phyloP scores from a whole-genome alignment of 306 rosid species.

The Castanea mollissima region DNA sequence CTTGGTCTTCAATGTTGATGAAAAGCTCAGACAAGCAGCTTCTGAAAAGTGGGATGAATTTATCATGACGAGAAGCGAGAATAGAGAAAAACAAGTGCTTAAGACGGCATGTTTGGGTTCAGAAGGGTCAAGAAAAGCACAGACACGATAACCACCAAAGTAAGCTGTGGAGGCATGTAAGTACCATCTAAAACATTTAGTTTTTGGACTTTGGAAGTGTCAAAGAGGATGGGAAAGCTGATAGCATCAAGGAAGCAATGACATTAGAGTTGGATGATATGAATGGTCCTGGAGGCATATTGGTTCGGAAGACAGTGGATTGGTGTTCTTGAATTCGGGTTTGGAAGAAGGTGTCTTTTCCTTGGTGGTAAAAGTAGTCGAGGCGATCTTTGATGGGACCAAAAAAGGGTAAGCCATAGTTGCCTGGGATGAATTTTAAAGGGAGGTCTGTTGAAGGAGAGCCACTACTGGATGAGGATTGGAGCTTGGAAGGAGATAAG shows the following conservation, averaged over 20 bases:
- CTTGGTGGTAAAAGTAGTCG: constrained; percentile 68
- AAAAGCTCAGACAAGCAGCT: constrained; percentile 28
- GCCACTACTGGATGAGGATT: too few species aligned
- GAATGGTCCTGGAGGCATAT: constrained; percentile 83
- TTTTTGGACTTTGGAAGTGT: constrained; percentile 54
- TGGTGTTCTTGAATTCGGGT: constrained; percentile 30
- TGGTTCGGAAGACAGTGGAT: constrained; percentile 69
- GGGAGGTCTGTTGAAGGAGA: constrained; percentile 27
- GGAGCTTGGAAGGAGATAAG: neutral
- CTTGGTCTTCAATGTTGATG: constrained; percentile 26
- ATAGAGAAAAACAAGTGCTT: constrained; percentile 40
- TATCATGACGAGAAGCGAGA: constrained; percentile 29
- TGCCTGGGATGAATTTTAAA: constrained; percentile 57
- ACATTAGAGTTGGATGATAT: constrained; percentile 51
- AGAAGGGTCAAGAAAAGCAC: constrained; percentile 58
- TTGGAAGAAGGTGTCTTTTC: constrained; percentile 53
- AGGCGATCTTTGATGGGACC: constrained; percentile 56
- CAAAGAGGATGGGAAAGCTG: constrained; percentile 61
- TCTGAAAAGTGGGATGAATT: constrained; percentile 50
- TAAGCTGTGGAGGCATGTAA: constrained; percentile 70
- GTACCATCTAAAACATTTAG: constrained; percentile 68
- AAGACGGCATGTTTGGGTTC: constrained; percentile 52
- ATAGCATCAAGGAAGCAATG: constrained; percentile 55
- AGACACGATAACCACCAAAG: constrained; percentile 68
- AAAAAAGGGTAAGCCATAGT: constrained; percentile 52